These are phyloP conservation scores for Cymbopogon citratus DNA, from an alignment of 176 grass and related monocot genomes.

Conservation along the genomic window DNA sequence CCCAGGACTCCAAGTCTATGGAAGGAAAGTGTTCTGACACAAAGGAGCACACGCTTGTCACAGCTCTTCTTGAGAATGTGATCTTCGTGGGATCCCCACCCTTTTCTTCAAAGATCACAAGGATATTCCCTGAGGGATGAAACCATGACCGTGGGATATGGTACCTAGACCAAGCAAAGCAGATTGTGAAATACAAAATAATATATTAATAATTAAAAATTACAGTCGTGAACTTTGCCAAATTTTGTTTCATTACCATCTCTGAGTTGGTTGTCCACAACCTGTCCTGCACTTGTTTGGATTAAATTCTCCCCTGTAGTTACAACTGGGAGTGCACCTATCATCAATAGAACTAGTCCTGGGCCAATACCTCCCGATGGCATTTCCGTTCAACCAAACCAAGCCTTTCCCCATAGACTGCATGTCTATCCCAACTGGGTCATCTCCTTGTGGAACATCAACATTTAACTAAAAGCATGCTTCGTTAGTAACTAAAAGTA, in stretches of 20 bases:
- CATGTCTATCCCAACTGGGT: slow-evolving; percentile 85
- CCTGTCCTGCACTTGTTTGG: slow-evolving; percentile 79
- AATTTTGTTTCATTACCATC: slow-evolving; percentile 53
- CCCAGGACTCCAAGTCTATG: slow-evolving; percentile 47
- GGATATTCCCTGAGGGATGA: slow-evolving; percentile 69
- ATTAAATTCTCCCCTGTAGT: slow-evolving; percentile 77
- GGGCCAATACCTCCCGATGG: slow-evolving; percentile 80
- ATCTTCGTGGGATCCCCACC: slow-evolving; percentile 88
- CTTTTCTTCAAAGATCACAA: slow-evolving; percentile 85
- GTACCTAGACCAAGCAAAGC: slow-evolving; percentile 55
- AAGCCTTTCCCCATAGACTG: slow-evolving; percentile 90
- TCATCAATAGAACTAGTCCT: slow-evolving; percentile 55
- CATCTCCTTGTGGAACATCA: slow-evolving; percentile 73
- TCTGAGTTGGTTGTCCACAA: slow-evolving; percentile 84
- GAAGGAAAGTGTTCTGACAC: slow-evolving; percentile 70
- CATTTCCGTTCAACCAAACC: slow-evolving; percentile 93
- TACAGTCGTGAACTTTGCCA: background rate
- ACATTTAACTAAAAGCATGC: slow-evolving; percentile 51
- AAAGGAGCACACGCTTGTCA: slow-evolving; percentile 48
- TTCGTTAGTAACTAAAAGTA: slow-evolving; percentile 3
- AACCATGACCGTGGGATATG: slow-evolving; percentile 95
- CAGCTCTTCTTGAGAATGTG: slow-evolving; percentile 60
- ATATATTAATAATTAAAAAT: background rate
- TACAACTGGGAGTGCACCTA: slow-evolving; percentile 55
- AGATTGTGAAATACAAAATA: slow-evolving; percentile 10